Conservation (phyloP, 108 stramenopile species). For the Asterionellopsis glacialis region DNA sequence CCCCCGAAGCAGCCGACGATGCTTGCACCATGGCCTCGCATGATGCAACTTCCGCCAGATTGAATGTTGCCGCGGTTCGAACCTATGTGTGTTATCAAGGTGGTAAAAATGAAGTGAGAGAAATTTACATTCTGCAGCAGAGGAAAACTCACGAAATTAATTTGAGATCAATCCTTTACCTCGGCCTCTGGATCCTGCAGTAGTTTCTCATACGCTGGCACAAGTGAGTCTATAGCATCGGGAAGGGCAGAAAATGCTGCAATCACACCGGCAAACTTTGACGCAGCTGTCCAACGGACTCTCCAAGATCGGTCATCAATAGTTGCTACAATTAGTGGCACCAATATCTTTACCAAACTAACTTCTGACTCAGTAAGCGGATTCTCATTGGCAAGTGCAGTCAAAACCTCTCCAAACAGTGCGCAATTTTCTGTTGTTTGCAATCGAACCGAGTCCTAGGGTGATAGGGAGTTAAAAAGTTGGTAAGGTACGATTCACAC, state of each 20-base stretch:
- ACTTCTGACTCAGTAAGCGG: constrained; percentile 19
- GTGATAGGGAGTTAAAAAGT: not conserved
- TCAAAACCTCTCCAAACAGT: constrained; percentile 73
- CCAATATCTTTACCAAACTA: constrained; percentile 46
- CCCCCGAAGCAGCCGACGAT: constrained; percentile 17
- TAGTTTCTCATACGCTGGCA: constrained; percentile 84
- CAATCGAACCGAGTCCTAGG: constrained; percentile 84
- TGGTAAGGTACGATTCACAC: no score
- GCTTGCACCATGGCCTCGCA: constrained; percentile 45
- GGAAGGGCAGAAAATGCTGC: constrained; percentile 53
- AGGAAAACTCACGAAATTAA: not conserved
- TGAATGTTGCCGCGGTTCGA: constrained; percentile 87
- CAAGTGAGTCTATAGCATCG: constrained; percentile 65
- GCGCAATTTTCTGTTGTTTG: constrained; percentile 91
- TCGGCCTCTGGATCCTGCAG: constrained; percentile 91
- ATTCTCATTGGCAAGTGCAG: constrained; percentile 16
- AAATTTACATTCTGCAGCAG: not conserved
- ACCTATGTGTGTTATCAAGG: not conserved
- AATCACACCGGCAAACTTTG: constrained; percentile 80
- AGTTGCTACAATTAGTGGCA: constrained; percentile 77
- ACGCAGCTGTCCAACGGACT: constrained; percentile 92
- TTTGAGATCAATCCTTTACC: constrained; percentile 31
- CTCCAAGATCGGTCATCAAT: constrained; percentile 94
- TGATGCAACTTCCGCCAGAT: constrained; percentile 75
- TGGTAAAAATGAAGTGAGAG: not conserved